These are phyloP conservation scores for Hysterium pulicare DNA, from an alignment of 2,329 filamentous ascomycete genomes.

Conservation along the genomic window DNA sequence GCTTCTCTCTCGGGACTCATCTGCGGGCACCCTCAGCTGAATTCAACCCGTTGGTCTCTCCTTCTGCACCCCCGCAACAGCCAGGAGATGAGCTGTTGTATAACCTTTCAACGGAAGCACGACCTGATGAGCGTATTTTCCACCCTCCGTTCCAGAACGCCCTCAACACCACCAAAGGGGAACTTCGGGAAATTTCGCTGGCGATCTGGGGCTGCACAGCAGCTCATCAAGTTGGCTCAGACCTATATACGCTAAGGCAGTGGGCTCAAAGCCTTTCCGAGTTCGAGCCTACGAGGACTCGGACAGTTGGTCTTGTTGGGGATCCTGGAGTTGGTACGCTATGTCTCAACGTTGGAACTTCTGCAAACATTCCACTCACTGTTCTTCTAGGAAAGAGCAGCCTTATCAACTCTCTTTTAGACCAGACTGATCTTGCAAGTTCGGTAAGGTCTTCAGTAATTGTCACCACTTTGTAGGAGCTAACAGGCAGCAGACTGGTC, in stretches of 20 bases:
- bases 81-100: conserved; percentile 14
- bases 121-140: conserved; percentile 8
- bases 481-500: conserved; percentile 3
- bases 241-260: conserved; percentile 10
- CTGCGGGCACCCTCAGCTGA: not conserved
- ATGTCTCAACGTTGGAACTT: not conserved
- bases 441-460: conserved; percentile 7
- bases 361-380: conserved; percentile 1
- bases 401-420: conserved; percentile 13
- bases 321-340: conserved; percentile 9
- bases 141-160: conserved; percentile 8
- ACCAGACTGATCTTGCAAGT: conserved; percentile 9
- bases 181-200: conserved; percentile 12
- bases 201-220: conserved; percentile 12
- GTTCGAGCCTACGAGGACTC: conserved; percentile 10
- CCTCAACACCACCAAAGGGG: conserved; percentile 7
- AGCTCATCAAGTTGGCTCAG: conserved; percentile 8
- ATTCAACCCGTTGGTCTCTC: conserved; percentile 10
- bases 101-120: conserved; percentile 7
- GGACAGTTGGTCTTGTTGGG: conserved; percentile 12
- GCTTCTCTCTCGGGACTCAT: conserved; percentile 4
- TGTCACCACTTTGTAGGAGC: not conserved
- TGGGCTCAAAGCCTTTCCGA: conserved; percentile 9
- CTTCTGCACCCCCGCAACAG: conserved; percentile 9
- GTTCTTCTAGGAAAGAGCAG: conserved; percentile 9